Evolutionary conservation across 257 asterid genomes (phyloP), one percentile per base, ranked within the genome.

Genomic region (Ballota nigra): DNA sequence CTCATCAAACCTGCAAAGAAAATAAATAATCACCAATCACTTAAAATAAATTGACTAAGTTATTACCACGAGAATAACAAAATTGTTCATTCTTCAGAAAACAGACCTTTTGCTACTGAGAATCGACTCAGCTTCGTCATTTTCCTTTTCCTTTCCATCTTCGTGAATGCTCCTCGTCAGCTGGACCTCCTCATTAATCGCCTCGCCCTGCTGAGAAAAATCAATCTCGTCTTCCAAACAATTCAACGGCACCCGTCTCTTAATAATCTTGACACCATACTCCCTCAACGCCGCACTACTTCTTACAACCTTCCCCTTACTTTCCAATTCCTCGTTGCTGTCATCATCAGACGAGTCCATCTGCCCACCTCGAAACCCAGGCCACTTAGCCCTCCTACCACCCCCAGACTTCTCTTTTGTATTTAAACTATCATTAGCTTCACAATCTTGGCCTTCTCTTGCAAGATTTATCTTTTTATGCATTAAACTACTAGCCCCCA

Each of bases 271-370:
- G 64, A 58, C 60, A 75, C 83, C 99, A 72, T 89, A 84, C 75
- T 88, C 87, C 40, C 96, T 93, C 18, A 94, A 28, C 23, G 98
- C 91, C n/a, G 98, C 96, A 81, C 88, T 85, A 76, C 92, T 88
- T 62, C 77, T 43, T 18, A 66, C 20, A 71, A 76, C 73, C 74
- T 79, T 79, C 78, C 63, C 78, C 73, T 77, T 63, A 52, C 67
- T 65, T 29, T 38, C 77, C 26, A 31, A 61, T 53, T 81, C 88
- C 13, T 74, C 89, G 28, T 79, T 83, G 16, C 78, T 77, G 22
- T 73, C 91, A 49, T 81, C 89, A 49, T 82, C 90, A 0, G 92
- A 81, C 22, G 84, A 77, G 40, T 77, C 70, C 65, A 64, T 63
- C 56, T 71, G 45, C 49, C 74, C 77, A 1, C 78, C 76, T 34